Percentiles rank a stretch among this genome's conserved stretches.
These are phyloP conservation scores for Immersiporthe knoxdaviesiana DNA, from an alignment of 2,329 filamentous ascomycete species.

Conservation along the genomic window DNA sequence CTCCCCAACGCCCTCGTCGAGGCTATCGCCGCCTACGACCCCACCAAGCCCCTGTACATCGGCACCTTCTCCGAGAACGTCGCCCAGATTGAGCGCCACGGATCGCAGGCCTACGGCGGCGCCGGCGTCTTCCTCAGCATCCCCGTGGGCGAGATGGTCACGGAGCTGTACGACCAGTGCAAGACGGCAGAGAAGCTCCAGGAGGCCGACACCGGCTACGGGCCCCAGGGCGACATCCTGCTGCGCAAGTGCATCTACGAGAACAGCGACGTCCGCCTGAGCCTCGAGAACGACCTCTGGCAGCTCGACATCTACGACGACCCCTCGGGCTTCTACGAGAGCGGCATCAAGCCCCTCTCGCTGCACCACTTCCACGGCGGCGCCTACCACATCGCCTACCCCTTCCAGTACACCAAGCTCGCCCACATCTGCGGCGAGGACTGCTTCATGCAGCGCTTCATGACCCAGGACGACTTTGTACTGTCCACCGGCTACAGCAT, in stretches of 20 bases:
- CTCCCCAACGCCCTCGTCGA: conserved; percentile 57
- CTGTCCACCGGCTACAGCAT: conserved; percentile 64
- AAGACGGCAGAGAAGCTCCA: conserved; percentile 53
- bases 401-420: conserved; percentile 60
- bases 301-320: conserved; percentile 65
- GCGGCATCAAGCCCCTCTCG: conserved; percentile 61
- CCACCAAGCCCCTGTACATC: conserved; percentile 58
- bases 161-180: conserved; percentile 40
- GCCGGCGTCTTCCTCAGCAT: conserved; percentile 65
- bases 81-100: conserved; percentile 61
- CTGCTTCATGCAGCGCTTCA: conserved; percentile 62
- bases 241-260: conserved; percentile 67
- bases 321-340: conserved; percentile 67
- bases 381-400: conserved; percentile 58
- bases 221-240: conserved; percentile 63
- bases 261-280: conserved; percentile 62
- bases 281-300: conserved; percentile 59
- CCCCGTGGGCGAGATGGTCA: conserved; percentile 41
- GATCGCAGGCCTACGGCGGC: conserved; percentile 66
- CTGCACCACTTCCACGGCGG: conserved; percentile 68
- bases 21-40: conserved; percentile 56
- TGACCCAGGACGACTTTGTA: conserved; percentile 55
- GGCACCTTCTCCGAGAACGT: conserved; percentile 66
- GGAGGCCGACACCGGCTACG: conserved; percentile 61
- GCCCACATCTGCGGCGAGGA: conserved; percentile 64